phyloP scores from a whole-genome alignment of 495 filamentous ascomycete species.

The Annulohypoxylon moriforme region DNA sequence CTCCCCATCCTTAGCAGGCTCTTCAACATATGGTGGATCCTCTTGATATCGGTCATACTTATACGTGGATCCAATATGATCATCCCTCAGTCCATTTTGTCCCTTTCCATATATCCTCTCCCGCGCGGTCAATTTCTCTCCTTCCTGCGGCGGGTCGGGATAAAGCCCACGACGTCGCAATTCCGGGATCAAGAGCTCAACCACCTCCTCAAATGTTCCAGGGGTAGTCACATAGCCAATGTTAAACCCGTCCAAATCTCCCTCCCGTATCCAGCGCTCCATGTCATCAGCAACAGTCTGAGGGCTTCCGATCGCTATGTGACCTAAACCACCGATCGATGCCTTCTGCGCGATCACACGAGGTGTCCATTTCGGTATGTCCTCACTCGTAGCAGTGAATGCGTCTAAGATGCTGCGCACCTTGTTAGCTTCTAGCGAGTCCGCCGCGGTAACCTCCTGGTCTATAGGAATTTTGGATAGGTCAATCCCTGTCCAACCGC shows the following conservation, averaged over 20 bases:
- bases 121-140: conserved; percentile 64
- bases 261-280: conserved; percentile 70
- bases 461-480: conserved; percentile 67
- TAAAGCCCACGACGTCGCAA: conserved; percentile 54
- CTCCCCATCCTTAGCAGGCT: neutral
- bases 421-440: conserved; percentile 64
- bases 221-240: conserved; percentile 59
- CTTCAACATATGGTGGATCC: conserved; percentile 52
- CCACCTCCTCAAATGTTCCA: conserved; percentile 59
- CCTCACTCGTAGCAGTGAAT: conserved; percentile 62
- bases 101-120: conserved; percentile 71
- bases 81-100: conserved; percentile 61
- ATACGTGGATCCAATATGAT: conserved; percentile 66
- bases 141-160: conserved; percentile 47
- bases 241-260: conserved; percentile 74
- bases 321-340: conserved; percentile 66
- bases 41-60: conserved; percentile 69
- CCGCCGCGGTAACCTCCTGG: conserved; percentile 63
- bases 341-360: conserved; percentile 66
- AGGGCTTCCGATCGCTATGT: conserved; percentile 66
- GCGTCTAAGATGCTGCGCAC: conserved; percentile 63
- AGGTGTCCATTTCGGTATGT: conserved; percentile 65
- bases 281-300: conserved; percentile 68
- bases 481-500: conserved; percentile 72
- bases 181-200: conserved; percentile 59